These are phyloP conservation scores for Podaxis pistillaris DNA, from an alignment of 768 basidiomycete genomes.

Conservation along the genomic window DNA sequence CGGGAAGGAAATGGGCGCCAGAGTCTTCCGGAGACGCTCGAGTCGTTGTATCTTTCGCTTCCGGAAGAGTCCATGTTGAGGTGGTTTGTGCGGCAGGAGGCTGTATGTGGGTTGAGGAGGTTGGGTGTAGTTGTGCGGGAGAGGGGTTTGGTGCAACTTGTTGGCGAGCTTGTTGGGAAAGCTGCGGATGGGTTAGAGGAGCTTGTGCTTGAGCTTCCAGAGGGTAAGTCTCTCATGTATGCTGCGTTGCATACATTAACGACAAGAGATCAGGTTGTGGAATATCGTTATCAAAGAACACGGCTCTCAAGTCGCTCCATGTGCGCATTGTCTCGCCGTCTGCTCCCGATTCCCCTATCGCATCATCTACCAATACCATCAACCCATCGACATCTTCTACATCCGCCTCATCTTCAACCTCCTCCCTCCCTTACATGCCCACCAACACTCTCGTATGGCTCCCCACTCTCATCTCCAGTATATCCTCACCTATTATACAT, in stretches of 20 bases:
- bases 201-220: background rate
- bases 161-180: background rate
- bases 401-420: background rate
- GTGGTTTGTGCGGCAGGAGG: constrained; percentile 1
- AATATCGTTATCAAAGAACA: background rate
- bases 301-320: background rate
- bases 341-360: background rate
- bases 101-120: background rate
- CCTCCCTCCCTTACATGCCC: background rate
- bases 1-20: background rate
- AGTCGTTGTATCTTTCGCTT: background rate
- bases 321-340: background rate
- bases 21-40: background rate
- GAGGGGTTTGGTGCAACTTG: background rate
- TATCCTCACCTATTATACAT: background rate
- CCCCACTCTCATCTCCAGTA: background rate
- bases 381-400: background rate
- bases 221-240: background rate
- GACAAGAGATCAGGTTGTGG: background rate
- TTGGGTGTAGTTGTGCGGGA: background rate
- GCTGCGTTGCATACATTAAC: too few species aligned
- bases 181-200: background rate
- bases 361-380: background rate
- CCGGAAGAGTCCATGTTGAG: constrained; percentile 10
- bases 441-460: background rate